Conservation (phyloP, 2,329 filamentous ascomycete species). For the Fusarium decemcellulare region DNA sequence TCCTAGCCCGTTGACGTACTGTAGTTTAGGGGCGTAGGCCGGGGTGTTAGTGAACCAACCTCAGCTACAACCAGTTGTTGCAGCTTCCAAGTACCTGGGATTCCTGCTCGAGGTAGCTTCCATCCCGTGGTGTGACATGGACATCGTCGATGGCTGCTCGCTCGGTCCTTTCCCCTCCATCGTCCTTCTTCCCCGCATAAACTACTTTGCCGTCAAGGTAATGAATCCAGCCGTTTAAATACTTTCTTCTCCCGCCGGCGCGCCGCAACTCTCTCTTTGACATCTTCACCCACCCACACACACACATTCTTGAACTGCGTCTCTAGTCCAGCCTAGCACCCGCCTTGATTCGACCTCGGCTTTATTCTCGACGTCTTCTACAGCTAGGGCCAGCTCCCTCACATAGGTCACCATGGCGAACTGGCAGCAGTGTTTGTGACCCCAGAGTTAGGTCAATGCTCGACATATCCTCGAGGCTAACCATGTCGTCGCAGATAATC, state of each 20-base stretch:
- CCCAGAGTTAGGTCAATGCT: neutral
- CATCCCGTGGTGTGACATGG: slow-evolving; percentile 40
- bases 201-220: slow-evolving; percentile 11
- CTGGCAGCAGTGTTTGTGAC: slow-evolving; percentile 48
- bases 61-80: neutral
- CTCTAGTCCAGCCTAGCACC: neutral
- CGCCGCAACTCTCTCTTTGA: neutral
- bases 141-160: slow-evolving; percentile 30
- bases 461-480: slow-evolving; percentile 21
- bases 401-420: slow-evolving; percentile 46
- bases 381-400: neutral
- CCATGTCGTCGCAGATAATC: slow-evolving; percentile 71
- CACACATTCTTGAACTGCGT: neutral
- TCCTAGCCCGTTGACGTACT: neutral
- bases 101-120: slow-evolving; percentile 9
- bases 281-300: slow-evolving; percentile 17
- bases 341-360: slow-evolving; percentile 6
- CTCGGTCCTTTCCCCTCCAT: slow-evolving; percentile 24
- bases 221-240: slow-evolving; percentile 40
- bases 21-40: too few species aligned
- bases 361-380: slow-evolving; percentile 9
- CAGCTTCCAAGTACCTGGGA: slow-evolving; percentile 1
- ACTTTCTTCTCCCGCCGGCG: slow-evolving; percentile 33
- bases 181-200: slow-evolving; percentile 41
- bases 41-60: neutral